Conservation (phyloP, 2,329 filamentous ascomycete species). For the Cordyceps cicadae region DNA sequence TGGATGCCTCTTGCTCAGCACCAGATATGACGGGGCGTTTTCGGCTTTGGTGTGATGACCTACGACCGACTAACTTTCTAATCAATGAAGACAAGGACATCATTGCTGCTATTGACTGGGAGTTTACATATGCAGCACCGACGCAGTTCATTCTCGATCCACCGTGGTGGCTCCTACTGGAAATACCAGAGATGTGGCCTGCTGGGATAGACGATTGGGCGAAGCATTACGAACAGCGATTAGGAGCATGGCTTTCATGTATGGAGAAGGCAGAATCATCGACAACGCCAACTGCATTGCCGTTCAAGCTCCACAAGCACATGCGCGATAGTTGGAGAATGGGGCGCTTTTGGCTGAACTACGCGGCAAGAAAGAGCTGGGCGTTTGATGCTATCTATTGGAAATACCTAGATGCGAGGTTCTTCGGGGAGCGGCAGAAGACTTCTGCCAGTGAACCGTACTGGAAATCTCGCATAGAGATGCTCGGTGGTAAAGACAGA, state of each 20-base stretch:
- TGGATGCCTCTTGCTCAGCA: neutral
- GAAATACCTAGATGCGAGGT: slow-evolving; percentile 24
- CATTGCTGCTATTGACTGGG: slow-evolving; percentile 25
- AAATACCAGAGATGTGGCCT: slow-evolving; percentile 13
- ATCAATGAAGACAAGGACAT: slow-evolving; percentile 19
- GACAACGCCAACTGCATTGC: neutral
- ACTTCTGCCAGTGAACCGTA: slow-evolving; percentile 14
- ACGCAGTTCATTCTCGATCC: slow-evolving; percentile 25
- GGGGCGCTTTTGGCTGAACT: slow-evolving; percentile 29
- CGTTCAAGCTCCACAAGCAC: neutral
- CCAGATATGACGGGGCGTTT: slow-evolving; percentile 17
- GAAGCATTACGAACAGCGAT: slow-evolving; percentile 19
- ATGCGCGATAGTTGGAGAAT: slow-evolving; percentile 28
- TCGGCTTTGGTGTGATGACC: slow-evolving; percentile 23
- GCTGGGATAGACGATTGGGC: slow-evolving; percentile 12
- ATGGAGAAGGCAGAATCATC: slow-evolving; percentile 15
- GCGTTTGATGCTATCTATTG: slow-evolving; percentile 27
- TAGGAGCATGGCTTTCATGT: slow-evolving; percentile 24
- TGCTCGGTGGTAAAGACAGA: slow-evolving; percentile 20
- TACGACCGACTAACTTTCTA: slow-evolving; percentile 26
- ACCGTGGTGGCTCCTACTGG: slow-evolving; percentile 28
- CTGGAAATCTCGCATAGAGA: slow-evolving; percentile 22
- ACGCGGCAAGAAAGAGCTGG: slow-evolving; percentile 26
- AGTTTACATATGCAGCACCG: slow-evolving; percentile 26
- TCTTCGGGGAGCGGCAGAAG: slow-evolving; percentile 20